A percentile compares a stretch with the other conserved stretches of the same genome.
These are phyloP conservation scores for Verticillium zaregamsianum DNA, from an alignment of 2,329 filamentous ascomycete genomes.

Conservation along the genomic window DNA sequence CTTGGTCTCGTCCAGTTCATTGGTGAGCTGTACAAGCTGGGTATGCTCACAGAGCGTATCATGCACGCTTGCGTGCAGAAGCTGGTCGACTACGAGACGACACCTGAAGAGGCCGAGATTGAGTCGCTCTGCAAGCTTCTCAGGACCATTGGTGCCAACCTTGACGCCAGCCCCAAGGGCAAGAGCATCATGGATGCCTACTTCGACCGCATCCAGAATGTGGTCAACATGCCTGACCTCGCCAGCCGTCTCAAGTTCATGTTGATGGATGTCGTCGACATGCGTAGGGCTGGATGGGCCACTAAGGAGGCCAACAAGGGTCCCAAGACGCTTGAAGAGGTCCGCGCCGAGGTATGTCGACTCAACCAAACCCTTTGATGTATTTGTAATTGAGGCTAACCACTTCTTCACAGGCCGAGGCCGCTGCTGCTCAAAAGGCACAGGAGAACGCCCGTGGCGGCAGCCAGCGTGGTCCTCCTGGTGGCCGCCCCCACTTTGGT, in stretches of 20 bases:
- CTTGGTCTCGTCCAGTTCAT: constrained; percentile 99
- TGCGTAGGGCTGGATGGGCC: constrained; percentile 72
- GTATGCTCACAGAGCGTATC: constrained; percentile 97
- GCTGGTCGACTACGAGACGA: constrained; percentile 88
- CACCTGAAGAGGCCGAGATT: constrained; percentile 92
- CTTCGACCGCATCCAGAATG: constrained; percentile 81
- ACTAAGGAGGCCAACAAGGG: constrained; percentile 92
- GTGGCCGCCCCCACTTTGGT: constrained; percentile 68
- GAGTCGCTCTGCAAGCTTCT: constrained; percentile 94
- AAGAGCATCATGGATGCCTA: constrained; percentile 86
- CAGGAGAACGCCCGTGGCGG: constrained; percentile 61
- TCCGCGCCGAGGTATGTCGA: constrained; percentile 68
- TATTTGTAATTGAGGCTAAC: constrained; percentile 19
- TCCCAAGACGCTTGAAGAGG: constrained; percentile 92
- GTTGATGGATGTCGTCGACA: constrained; percentile 89
- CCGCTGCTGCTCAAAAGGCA: constrained; percentile 74
- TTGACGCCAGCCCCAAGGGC: constrained; percentile 79
- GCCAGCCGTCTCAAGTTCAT: constrained; percentile 91
- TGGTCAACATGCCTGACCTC: constrained; percentile 75
- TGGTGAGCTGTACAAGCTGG: constrained; percentile 96
- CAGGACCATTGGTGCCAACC: constrained; percentile 82
- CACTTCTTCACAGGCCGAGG: constrained; percentile 51
- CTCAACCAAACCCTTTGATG: not conserved
- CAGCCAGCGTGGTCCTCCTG: constrained; percentile 62
- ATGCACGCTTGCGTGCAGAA: constrained; percentile 99